Evolutionary conservation across 768 basidiomycete species (phyloP).

Genomic region (Rubroboletus pulcherrimus): DNA sequence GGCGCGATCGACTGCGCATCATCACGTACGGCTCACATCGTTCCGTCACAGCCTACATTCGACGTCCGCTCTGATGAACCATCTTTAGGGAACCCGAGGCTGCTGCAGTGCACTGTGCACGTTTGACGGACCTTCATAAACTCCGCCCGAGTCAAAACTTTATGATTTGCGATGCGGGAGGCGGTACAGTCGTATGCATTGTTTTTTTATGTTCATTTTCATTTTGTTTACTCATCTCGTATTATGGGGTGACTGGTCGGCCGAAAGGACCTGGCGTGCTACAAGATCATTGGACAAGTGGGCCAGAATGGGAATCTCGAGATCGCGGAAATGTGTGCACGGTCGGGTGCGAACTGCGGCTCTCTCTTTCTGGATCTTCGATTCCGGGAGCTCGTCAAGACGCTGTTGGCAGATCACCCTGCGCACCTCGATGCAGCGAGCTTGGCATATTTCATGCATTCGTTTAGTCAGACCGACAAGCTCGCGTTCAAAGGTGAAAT

Average conservation of each 20-base stretch:
- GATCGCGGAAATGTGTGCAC: constrained; percentile 86
- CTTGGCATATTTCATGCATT: constrained; percentile 84
- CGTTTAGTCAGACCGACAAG: constrained; percentile 88
- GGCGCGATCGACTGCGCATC: constrained; percentile 79
- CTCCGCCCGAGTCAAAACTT: constrained; percentile 80
- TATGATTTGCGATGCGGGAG: constrained; percentile 89
- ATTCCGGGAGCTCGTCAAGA: constrained; percentile 78
- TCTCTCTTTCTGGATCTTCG: constrained; percentile 84
- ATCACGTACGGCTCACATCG: constrained; percentile 53
- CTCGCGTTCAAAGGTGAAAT: constrained; percentile 64
- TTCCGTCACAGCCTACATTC: neutral
- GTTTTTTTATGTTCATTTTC: neutral
- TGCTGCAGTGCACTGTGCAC: constrained; percentile 87
- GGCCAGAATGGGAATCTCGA: constrained; percentile 75
- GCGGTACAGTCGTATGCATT: constrained; percentile 63
- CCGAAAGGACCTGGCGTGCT: constrained; percentile 45
- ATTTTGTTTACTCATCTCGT: neutral
- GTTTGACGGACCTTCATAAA: constrained; percentile 75
- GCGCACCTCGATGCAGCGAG: constrained; percentile 79
- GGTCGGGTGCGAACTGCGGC: constrained; percentile 85
- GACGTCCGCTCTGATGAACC: neutral
- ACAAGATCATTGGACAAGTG: constrained; percentile 79
- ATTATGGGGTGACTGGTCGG: constrained; percentile 1
- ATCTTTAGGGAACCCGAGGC: constrained; percentile 64
- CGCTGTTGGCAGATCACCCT: constrained; percentile 77